Evolutionary conservation across 805 yeast genomes (phyloP), one percentile per base, ranked within the genome.

Genomic region (Candida piceae): DNA sequence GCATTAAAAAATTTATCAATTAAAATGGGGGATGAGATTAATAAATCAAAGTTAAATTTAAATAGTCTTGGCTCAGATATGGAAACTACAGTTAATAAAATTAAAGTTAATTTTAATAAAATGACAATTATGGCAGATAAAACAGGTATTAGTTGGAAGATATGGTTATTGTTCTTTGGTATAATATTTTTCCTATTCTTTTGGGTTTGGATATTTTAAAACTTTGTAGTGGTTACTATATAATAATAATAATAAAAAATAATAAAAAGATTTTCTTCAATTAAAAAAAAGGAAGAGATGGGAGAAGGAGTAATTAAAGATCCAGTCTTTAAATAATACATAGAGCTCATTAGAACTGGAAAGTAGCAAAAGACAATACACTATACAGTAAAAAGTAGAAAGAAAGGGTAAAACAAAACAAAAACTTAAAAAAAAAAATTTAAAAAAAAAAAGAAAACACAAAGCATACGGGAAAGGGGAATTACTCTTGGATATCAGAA

Each of bases 1-100:
- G 64, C 75, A 20, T 59, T 82, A 37, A 81, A 80, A 52, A 70
- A 70, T 32, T 57, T 80, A 17, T 69, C 82, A 2, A 32, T 69
- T 31, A 69, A 62, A 45, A 80, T 80, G 72, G 85, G 85, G 12
- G 78, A 72, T 40, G 84, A 80, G 52, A 82, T 80, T 28, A 67
- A 54, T 31, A 55, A 57, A 35, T 58, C 62, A 2, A 52, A 53
- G 15, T 38, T 52, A 13, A 51, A 45, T 32, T 39, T 61, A 22
- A 38, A 42, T 27, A 43, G 48, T 1, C 39, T 61, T 4, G 53
- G 59, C 7, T 49, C 50, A 12, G 62, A 60, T 40, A 52, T 63
- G 58, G 57, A 57, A 20, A 30, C 43, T 9, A 50, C 61, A 1
- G 57, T 74, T 15, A 50, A 57, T 2, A 63, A 65, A 38, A 66